Evolutionary conservation across 768 basidiomycete genomes (phyloP), one percentile per base, ranked within the genome.

Genomic region (Phlebiopsis gigantea): DNA sequence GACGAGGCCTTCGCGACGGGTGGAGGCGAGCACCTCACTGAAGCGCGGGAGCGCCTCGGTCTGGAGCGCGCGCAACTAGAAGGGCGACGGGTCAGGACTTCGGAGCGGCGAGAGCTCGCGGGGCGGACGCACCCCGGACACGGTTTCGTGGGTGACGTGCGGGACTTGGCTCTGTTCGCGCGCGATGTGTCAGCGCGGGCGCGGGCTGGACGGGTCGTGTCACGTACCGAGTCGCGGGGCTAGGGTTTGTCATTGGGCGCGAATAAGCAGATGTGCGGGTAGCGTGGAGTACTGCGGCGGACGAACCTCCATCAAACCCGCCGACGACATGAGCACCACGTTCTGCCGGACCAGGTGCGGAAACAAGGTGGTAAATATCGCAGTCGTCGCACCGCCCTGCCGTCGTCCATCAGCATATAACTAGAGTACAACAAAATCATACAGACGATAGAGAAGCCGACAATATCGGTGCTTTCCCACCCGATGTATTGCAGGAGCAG

Each of bases 401-500:
- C 14, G 42, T 50, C 31, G 26, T 17, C 25, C 17, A 28, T 39
- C 9, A 28, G 14, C 15, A 34, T 7, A 7, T 34, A 34, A 34
- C 6, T 34, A 7, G 31, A 34, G 14, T 34, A 14, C 14, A 34
- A 34, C 14, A 14, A 14, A 19, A 15, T 10, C 10, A 25, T 3
- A 17, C 46, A 26, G 9, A 84, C 88, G 89, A 93, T 91, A 19
- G 89, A 91, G 26, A 89, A 74, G 12, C 88, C 90, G 0, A 80
- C 80, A 42, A 92, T 69, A 52, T 78, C 72, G 0, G 87, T 82
- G 54, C 78, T 76, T 6, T 81, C 77, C 90, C 90, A 93, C 57
- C 74, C 77, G 41, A 92, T 66, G 59, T 90, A 82, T 60, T 92
- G 90, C 80, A 93, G 79, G 46, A 93, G 78, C 6, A 91, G 78